These are phyloP conservation scores for Rosa rugosa DNA, from an alignment of 306 rosid genomes.

Conservation along the genomic window DNA sequence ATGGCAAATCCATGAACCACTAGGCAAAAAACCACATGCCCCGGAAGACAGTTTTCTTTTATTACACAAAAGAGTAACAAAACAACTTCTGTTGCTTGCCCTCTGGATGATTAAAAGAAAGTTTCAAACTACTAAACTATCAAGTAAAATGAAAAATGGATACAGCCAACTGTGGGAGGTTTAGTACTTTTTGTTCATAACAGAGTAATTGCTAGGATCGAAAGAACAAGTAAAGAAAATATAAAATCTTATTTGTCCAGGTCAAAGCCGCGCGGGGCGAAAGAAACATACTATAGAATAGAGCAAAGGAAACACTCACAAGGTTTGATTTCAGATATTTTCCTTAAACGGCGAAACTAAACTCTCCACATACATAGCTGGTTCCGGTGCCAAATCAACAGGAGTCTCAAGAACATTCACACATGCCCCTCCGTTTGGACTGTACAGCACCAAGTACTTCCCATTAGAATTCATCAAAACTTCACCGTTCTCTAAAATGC, in stretches of 20 bases:
- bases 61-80: neutral
- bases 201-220: neutral
- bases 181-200: no score
- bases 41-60: neutral
- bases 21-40: neutral
- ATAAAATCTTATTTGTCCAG: no score
- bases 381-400: neutral
- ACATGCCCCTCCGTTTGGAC: neutral
- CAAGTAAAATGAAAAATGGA: neutral
- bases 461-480: neutral
- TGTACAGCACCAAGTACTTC: neutral
- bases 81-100: neutral
- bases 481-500: neutral
- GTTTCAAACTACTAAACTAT: neutral
- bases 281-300: neutral
- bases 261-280: no score
- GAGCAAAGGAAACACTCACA: neutral
- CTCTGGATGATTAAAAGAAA: neutral
- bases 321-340: neutral
- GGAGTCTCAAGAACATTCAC: neutral
- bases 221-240: neutral
- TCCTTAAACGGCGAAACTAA: neutral
- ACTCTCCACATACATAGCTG: neutral
- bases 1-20: neutral
- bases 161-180: neutral